These are phyloP conservation scores for Didymella glomerata DNA, from an alignment of 2,329 filamentous ascomycete species.

Conservation along the genomic window DNA sequence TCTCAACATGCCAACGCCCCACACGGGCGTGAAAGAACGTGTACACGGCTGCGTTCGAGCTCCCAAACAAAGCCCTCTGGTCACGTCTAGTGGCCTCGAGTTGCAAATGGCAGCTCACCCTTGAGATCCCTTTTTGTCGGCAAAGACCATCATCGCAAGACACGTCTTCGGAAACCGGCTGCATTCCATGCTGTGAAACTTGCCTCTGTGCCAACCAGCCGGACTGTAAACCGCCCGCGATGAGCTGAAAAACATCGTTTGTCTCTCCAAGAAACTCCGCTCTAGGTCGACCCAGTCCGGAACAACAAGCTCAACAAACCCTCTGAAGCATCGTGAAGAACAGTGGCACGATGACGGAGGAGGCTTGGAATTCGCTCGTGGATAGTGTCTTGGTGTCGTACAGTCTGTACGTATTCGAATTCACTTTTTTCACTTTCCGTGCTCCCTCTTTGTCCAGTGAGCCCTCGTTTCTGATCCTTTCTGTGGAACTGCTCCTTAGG, in stretches of 20 bases:
- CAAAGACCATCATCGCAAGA: not conserved
- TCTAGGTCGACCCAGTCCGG: not conserved
- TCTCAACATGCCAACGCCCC: not conserved
- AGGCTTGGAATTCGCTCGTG: not conserved
- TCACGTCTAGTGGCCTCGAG: not conserved
- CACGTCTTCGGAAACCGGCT: slow-evolving; percentile 5
- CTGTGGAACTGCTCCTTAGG: not conserved
- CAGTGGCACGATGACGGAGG: not conserved
- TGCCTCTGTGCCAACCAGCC: not conserved
- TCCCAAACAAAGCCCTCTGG: not conserved
- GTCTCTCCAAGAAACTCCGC: not conserved
- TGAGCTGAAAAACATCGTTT: not conserved
- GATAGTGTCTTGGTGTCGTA: not conserved
- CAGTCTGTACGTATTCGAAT: not conserved
- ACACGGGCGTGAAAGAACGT: not conserved
- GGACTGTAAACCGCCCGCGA: not conserved
- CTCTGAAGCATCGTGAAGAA: not conserved
- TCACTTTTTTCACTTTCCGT: too few relatives aligned
- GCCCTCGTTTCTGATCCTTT: too few relatives aligned
- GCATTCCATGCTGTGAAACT: not conserved
- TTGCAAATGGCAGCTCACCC: not conserved
- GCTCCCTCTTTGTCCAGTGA: not conserved
- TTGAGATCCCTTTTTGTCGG: not conserved
- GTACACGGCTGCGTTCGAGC: not conserved
- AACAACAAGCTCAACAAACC: not conserved